Percentiles rank a stretch among this genome's conserved stretches.
These are phyloP conservation scores for Cucurbita argyrosperma DNA, from an alignment of 306 rosid species.

Conservation along the genomic window DNA sequence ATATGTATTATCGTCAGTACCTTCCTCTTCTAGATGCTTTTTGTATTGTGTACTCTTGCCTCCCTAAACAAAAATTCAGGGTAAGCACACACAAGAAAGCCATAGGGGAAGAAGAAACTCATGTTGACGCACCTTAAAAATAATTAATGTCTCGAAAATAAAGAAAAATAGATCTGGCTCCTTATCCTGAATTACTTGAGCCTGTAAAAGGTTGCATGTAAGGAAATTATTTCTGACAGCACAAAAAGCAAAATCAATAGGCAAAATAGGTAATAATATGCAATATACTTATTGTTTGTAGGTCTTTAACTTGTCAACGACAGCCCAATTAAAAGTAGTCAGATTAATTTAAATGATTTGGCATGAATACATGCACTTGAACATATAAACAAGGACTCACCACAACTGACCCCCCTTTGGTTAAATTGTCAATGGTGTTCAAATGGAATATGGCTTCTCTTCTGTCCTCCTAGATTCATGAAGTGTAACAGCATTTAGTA, in stretches of 20 bases:
- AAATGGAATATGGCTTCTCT: slow-evolving; percentile 40
- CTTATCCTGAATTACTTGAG: slow-evolving; percentile 53
- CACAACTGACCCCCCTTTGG: slow-evolving; percentile 45
- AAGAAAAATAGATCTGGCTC: slow-evolving; percentile 84
- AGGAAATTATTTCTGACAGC: background rate
- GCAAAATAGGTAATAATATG: background rate
- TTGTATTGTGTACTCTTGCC: slow-evolving; percentile 62
- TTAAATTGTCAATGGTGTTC: slow-evolving; percentile 39
- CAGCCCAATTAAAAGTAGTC: background rate
- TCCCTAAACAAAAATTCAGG: slow-evolving; percentile 35
- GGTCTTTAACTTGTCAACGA: background rate
- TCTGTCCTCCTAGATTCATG: slow-evolving; percentile 47
- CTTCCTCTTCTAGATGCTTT: slow-evolving; percentile 40
- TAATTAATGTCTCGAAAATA: slow-evolving; percentile 48
- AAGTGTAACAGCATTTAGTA: background rate
- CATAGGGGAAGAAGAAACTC: background rate
- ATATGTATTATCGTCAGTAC: slow-evolving; percentile 44
- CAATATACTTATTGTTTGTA: background rate
- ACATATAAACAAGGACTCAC: slow-evolving; percentile 30
- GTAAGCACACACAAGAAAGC: slow-evolving; percentile 1
- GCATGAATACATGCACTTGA: background rate
- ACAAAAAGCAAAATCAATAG: background rate
- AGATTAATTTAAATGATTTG: background rate
- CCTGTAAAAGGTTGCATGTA: slow-evolving; percentile 34
- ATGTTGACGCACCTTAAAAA: slow-evolving; percentile 49